Evolutionary conservation across 805 yeast genomes (phyloP), one percentile per base, ranked within the genome.

Genomic region (Myxozyma monticola): DNA sequence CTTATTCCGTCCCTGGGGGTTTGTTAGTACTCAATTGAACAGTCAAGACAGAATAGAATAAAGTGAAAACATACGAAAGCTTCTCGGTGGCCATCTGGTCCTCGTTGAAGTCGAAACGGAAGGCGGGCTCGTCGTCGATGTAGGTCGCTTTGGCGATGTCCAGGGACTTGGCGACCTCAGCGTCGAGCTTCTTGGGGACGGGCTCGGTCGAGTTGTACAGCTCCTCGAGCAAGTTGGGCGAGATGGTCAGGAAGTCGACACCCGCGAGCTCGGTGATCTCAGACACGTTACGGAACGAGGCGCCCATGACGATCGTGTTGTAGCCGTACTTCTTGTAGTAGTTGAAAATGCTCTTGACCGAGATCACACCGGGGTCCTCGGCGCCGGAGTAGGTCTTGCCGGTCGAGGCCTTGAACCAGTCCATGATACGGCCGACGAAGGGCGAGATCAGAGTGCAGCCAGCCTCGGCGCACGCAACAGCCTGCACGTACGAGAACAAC

Each of bases 261-360:
- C 99, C 99, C 53, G 99, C 97, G 65, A 93, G 79, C 64, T 95
- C 96, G 74, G 84, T 85, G 75, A 93, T 88, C 77, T 91, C 99
- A 63, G 89, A 96, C 57, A 76, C 73, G 79, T 90, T 93, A 83
- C 99, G 91, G 89, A 93, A 91, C 54, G 98, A 91, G 54, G 99
- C 99, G 75, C 99, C 99, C 99, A 93, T 93, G 68, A 93, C 98
- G 69, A 93, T 90, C 71, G 99, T 93, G 66, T 91, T 80, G 83
- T 93, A 93, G 64, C 84, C 91, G 74, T 73, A 88, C 77, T 91
- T 91, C 84, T 93, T 93, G 86, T 93, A 93, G 83, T 93, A 93
- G 85, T 90, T 86, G 87, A 71, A 93, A 73, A 93, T 93, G 56
- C 68, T 70, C 74, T 83, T 84, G 65, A 93, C 99, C 37, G 96